Percentiles rank a stretch among this genome's conserved stretches.
These are phyloP conservation scores for Erysimum cheiri DNA, from an alignment of 441 rosid species.

Conservation along the genomic window DNA sequence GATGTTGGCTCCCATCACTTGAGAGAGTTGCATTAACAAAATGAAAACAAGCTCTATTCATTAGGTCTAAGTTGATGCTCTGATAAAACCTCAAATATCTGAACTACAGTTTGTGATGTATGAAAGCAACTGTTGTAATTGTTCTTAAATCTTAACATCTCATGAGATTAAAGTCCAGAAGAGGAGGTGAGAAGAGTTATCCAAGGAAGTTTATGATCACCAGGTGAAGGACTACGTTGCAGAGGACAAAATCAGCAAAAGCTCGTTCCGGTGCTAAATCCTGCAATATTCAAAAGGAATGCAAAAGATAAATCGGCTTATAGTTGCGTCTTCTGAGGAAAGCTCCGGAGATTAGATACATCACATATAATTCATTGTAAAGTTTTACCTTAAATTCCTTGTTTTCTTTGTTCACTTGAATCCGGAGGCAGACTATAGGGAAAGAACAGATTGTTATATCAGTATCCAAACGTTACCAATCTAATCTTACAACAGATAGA, in stretches of 20 bases:
- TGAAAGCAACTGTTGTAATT: background rate
- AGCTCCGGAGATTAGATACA: too few species aligned
- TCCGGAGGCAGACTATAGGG: conserved; percentile 78
- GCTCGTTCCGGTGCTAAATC: conserved; percentile 83
- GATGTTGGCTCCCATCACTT: background rate
- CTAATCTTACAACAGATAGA: background rate
- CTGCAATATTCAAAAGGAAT: conserved; percentile 45
- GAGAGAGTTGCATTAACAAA: conserved; percentile 1
- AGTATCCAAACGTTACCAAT: conserved; percentile 7
- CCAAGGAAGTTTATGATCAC: conserved; percentile 86
- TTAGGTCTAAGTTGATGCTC: background rate
- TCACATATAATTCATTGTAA: background rate
- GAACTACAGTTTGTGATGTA: background rate
- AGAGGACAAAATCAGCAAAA: conserved; percentile 69
- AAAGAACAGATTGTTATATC: conserved; percentile 26
- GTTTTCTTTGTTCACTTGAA: conserved; percentile 94
- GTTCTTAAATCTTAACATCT: conserved; percentile 5
- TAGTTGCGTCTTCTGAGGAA: background rate
- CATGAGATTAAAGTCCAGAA: background rate
- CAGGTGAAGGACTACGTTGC: conserved; percentile 80
- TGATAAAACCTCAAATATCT: conserved; percentile 2
- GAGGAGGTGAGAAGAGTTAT: conserved; percentile 35
- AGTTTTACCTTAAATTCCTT: conserved; percentile 81
- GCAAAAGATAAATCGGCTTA: background rate
- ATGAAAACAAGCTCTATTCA: background rate